Evolutionary conservation across 2,329 filamentous ascomycete species (phyloP).

Genomic region (Diatrype stigma): DNA sequence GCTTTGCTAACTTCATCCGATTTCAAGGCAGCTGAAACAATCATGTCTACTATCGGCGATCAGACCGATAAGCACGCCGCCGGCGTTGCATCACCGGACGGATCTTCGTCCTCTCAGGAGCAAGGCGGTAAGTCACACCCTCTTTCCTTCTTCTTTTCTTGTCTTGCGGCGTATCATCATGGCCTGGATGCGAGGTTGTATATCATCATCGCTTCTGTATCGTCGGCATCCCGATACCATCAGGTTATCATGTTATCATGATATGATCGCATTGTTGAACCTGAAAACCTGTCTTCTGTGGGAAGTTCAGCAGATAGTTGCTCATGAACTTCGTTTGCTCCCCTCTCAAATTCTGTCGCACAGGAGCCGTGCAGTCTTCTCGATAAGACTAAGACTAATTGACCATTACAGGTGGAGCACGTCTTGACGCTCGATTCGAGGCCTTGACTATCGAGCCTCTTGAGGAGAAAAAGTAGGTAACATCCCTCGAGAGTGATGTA

Average conservation of each 20-base stretch:
- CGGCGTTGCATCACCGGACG: background rate
- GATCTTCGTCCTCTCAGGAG: background rate
- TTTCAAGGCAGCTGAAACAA: background rate
- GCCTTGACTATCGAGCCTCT: background rate
- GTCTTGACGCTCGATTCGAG: background rate
- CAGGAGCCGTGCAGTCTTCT: no score
- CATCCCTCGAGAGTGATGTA: background rate
- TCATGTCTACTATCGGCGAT: background rate
- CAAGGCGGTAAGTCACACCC: background rate
- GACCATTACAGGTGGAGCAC: background rate
- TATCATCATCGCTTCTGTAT: no score
- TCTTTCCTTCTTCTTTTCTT: background rate
- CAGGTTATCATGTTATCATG: no score
- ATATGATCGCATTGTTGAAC: no score
- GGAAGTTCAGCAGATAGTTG: background rate
- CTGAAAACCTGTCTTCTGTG: no score
- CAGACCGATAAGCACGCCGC: background rate
- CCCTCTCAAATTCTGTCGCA: no score
- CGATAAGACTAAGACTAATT: background rate
- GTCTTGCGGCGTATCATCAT: background rate
- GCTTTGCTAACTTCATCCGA: no score
- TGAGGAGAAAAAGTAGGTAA: background rate
- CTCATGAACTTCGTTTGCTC: no score
- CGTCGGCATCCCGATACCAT: no score
- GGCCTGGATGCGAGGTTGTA: background rate